Base-by-base conservation (phyloP, 768 basidiomycete species). In the Tremella fuciformis region DNA sequence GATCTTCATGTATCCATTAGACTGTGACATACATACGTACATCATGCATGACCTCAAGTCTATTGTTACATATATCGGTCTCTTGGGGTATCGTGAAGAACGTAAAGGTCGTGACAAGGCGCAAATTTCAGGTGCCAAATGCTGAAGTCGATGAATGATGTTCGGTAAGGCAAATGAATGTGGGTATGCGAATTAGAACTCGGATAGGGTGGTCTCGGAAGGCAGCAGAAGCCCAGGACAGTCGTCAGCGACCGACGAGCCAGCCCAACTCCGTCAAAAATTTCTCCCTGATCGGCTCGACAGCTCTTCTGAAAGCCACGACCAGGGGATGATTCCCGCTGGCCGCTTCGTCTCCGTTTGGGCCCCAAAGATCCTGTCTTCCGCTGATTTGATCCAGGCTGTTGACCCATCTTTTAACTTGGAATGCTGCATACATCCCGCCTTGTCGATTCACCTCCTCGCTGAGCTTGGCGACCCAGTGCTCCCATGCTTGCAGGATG, bases 391-490 rank as follows among this genome's bases (percentile, higher is more conserved):
- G 26, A 24, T 68, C 69, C 11, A 71, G 11, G n/a, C 25, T 37
- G 13, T 61, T 58, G 13, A 49, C 58, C 71, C 71, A 73, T 2
- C 16, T 24, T 6, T 46, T 26, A n/a, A 73, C 69, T 2, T 54
- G 19, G 9, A 60, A 59, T 38, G 62, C 58, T 7, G 69, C 67
- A 53, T 61, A 74, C 69, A 74, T 74, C 3, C 67, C 72, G 6
- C 69, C 69, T n/a, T 57, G 53, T 37, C 64, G 57, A 57, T 74
- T 74, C 38, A 71, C 67, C 26, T 71, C 67, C 13, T 55, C 34
- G 0, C 64, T 58, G 2, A 74, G 50, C 2, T 41, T 38, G 0
- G 50, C 21, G 11, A 66, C 39, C 72, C 69, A 71, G 16, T 46
- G 42, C 1, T 24, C 50, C 72, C 69, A 74, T 8, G 26, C 41